A percentile compares a stretch with the other conserved stretches of the same genome.
phyloP scores from a whole-genome alignment of 2,329 filamentous ascomycete species.

The Fusarium sp. region DNA sequence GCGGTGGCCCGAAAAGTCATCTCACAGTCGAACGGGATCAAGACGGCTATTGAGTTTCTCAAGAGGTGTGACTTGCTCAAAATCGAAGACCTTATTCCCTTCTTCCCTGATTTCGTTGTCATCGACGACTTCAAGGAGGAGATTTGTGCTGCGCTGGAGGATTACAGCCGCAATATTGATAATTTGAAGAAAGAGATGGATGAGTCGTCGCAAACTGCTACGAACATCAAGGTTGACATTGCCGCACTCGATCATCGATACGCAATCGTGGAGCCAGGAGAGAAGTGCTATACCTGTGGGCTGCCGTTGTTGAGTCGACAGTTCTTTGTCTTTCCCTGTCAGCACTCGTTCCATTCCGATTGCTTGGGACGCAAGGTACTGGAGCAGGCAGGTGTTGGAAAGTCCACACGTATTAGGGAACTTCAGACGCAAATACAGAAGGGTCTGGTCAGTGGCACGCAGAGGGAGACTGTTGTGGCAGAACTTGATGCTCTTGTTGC shows the following conservation, averaged over 20 bases:
- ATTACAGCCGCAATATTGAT: conserved; percentile 93
- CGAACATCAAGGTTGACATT: conserved; percentile 92
- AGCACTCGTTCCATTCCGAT: conserved; percentile 97
- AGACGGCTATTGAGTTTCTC: conserved; percentile 91
- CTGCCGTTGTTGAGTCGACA: conserved; percentile 88
- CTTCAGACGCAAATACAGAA: conserved; percentile 85
- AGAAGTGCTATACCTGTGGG: conserved; percentile 90
- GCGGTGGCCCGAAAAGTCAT: conserved; percentile 96
- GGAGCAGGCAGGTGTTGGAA: conserved; percentile 80
- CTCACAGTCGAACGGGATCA: conserved; percentile 85
- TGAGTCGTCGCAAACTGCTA: conserved; percentile 86
- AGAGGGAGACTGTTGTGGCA: conserved; percentile 83
- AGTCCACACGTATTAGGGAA: conserved; percentile 83
- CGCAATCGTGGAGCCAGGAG: conserved; percentile 95
- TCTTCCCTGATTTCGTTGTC: conserved; percentile 98
- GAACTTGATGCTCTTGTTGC: conserved; percentile 95
- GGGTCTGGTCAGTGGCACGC: conserved; percentile 74
- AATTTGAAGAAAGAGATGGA: conserved; percentile 93
- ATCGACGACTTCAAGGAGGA: conserved; percentile 99
- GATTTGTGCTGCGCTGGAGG: conserved; percentile 92
- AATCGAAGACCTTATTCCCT: conserved; percentile 97
- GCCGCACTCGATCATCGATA: conserved; percentile 87
- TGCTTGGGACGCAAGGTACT: conserved; percentile 89
- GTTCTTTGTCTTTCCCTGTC: conserved; percentile 98
- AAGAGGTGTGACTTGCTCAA: conserved; percentile 90